Evolutionary conservation across 2,329 filamentous ascomycete genomes (phyloP), one percentile per base, ranked within the genome.

Genomic region (Oidium heveae): DNA sequence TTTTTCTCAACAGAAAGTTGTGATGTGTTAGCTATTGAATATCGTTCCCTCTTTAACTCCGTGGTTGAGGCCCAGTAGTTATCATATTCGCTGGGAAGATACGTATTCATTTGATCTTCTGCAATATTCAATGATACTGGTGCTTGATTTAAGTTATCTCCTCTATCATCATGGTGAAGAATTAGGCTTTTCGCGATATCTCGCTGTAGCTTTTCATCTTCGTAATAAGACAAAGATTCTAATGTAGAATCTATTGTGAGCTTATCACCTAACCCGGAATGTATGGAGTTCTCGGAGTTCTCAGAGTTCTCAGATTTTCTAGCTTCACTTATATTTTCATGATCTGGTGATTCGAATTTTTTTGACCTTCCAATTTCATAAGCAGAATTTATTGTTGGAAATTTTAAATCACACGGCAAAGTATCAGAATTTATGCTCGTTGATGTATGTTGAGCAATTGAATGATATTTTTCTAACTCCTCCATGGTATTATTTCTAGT

Each of bases 21-120:
- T 32, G 28, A 32, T 32, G 28, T 5, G 9, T 32, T 32, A 8
- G 28, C 6, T 32, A 32, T 32, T 32, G 28, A 32, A 32, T 32
- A 8, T 32, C 3, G 28, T 5, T 32, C 7, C 1, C 7, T 32
- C 7, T 32, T 32, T 8, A 8, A 32, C 4, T 39, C 16, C 13
- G 9, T 72, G 9, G 66, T 65, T 28, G 73, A 70, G 2, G 72
- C 71, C 73, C 79, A 80, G 62, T 84, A 84, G 59, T 75, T 77
- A 56, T 81, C 80, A 60, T 84, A 84, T 47, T 82, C 79, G 57
- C 73, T 73, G 0, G 77, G 74, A 1, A 82, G 68, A 59, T 83
- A 80, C 18, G 73, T 76, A 63, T 79, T 84, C 53, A 80, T 77
- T 43, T 76, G 68, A 32, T 32, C 28, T 32, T 32, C 28, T 8